These are phyloP conservation scores for Aspergillus flavus DNA, from an alignment of 2,329 filamentous ascomycete species.

Conservation along the genomic window DNA sequence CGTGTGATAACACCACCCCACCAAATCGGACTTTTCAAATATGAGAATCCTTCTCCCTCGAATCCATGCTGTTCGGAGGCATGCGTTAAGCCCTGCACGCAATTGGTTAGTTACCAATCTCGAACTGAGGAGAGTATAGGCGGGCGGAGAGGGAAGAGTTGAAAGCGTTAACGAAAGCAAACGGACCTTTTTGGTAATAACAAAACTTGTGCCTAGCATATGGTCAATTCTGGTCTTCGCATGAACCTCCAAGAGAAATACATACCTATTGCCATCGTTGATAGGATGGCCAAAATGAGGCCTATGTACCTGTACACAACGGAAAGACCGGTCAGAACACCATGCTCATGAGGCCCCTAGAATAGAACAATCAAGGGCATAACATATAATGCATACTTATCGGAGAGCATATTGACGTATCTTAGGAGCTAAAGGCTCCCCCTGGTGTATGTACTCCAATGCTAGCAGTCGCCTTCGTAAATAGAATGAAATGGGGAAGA, in stretches of 20 bases:
- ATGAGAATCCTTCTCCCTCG: slow-evolving; percentile 93
- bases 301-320: slow-evolving; percentile 47
- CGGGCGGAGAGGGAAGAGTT: slow-evolving; percentile 7
- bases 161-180: slow-evolving; percentile 7
- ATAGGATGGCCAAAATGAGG: slow-evolving; percentile 49
- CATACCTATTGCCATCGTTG: slow-evolving; percentile 52
- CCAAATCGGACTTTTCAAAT: slow-evolving; percentile 93
- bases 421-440: slow-evolving; percentile 43
- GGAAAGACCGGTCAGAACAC: slow-evolving; percentile 21
- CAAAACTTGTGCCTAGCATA: slow-evolving; percentile 81
- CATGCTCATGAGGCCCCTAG: slow-evolving; percentile 13
- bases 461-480: slow-evolving; percentile 23
- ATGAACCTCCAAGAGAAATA: background rate
- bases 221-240: slow-evolving; percentile 13
- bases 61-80: slow-evolving; percentile 91
- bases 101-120: slow-evolving; percentile 23
- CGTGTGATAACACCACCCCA: slow-evolving; percentile 91
- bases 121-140: slow-evolving; percentile 10
- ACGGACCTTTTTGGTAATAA: slow-evolving; percentile 95
- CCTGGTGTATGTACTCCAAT: slow-evolving; percentile 35
- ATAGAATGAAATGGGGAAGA: slow-evolving; percentile 10
- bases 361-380: background rate
- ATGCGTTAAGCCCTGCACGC: slow-evolving; percentile 76
- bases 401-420: slow-evolving; percentile 42
- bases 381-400: slow-evolving; percentile 39